phyloP scores from a whole-genome alignment of 2,329 filamentous ascomycete species.

The Calonectria hawksworthii region DNA sequence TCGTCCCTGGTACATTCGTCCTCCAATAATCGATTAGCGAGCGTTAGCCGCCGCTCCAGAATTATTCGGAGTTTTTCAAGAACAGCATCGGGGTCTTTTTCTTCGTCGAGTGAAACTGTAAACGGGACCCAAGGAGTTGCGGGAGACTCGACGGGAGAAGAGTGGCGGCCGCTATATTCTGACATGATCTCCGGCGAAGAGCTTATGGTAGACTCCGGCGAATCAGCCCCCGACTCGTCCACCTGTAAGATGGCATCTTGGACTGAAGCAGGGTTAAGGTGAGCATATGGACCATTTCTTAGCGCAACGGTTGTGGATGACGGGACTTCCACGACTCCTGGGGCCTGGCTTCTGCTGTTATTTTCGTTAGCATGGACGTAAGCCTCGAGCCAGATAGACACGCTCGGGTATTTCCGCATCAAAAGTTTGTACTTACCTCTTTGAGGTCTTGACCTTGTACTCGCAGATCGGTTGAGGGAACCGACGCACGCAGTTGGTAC shows the following conservation, averaged over 20 bases:
- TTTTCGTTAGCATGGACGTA: neutral
- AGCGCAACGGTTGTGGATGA: conserved; percentile 38
- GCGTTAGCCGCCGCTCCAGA: conserved; percentile 47
- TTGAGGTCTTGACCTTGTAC: conserved; percentile 54
- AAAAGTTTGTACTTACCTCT: conserved; percentile 32
- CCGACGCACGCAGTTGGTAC: conserved; percentile 66
- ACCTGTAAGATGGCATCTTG: conserved; percentile 53
- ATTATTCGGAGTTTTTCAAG: conserved; percentile 47
- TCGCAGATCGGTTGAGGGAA: conserved; percentile 66
- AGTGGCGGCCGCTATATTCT: neutral
- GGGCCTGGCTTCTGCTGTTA: conserved; percentile 22
- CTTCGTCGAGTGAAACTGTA: conserved; percentile 42
- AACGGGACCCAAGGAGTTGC: conserved; percentile 44
- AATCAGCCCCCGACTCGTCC: conserved; percentile 36
- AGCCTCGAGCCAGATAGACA: no score
- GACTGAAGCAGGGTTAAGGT: conserved; percentile 53
- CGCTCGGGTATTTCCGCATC: neutral
- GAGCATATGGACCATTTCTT: conserved; percentile 49
- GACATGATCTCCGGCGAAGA: conserved; percentile 11
- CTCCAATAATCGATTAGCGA: conserved; percentile 47
- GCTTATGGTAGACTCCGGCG: conserved; percentile 20
- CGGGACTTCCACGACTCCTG: conserved; percentile 23
- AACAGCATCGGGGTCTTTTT: conserved; percentile 46
- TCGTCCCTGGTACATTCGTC: conserved; percentile 45
- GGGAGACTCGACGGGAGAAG: conserved; percentile 12